Evolutionary conservation across 495 filamentous ascomycete species (phyloP).

Genomic region (Stereocaulon alpinum): DNA sequence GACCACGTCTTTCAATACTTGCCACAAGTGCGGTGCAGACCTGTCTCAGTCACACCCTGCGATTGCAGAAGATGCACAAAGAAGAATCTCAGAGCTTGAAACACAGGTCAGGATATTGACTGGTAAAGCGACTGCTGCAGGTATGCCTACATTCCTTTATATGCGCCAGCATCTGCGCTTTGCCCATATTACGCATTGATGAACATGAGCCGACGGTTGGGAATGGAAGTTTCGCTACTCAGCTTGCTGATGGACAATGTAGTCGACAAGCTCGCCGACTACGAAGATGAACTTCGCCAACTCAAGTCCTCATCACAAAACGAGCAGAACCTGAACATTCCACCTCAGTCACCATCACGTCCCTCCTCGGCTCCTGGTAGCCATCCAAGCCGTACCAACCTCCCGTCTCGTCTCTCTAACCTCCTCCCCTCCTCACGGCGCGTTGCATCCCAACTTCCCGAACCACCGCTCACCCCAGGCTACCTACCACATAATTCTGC

Average conservation of each 20-base stretch:
- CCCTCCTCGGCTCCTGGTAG: slow-evolving; percentile 40
- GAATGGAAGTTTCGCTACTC: background rate
- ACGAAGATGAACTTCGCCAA: slow-evolving; percentile 77
- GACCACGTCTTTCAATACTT: slow-evolving; percentile 27
- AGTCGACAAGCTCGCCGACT: slow-evolving; percentile 79
- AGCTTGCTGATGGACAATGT: background rate
- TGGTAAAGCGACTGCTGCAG: slow-evolving; percentile 64
- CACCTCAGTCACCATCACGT: slow-evolving; percentile 27
- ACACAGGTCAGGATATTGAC: slow-evolving; percentile 64
- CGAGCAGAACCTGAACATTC: slow-evolving; percentile 24
- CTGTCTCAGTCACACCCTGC: slow-evolving; percentile 24
- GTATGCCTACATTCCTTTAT: slow-evolving; percentile 36
- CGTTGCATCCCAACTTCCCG: slow-evolving; percentile 43
- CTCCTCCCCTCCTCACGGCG: slow-evolving; percentile 29
- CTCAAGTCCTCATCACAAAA: slow-evolving; percentile 40
- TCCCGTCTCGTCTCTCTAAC: slow-evolving; percentile 16
- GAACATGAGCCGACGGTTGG: background rate
- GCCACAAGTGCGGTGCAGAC: slow-evolving; percentile 42
- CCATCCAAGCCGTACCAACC: slow-evolving; percentile 13
- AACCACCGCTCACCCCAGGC: slow-evolving; percentile 24
- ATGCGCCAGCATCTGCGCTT: background rate
- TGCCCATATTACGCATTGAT: background rate
- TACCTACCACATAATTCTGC: slow-evolving; percentile 24
- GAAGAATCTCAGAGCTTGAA: slow-evolving; percentile 69
- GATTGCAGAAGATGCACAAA: slow-evolving; percentile 44